Conservation (phyloP, 371 early-diverging fungal genomes). For the Haplosporangium sp. region DNA sequence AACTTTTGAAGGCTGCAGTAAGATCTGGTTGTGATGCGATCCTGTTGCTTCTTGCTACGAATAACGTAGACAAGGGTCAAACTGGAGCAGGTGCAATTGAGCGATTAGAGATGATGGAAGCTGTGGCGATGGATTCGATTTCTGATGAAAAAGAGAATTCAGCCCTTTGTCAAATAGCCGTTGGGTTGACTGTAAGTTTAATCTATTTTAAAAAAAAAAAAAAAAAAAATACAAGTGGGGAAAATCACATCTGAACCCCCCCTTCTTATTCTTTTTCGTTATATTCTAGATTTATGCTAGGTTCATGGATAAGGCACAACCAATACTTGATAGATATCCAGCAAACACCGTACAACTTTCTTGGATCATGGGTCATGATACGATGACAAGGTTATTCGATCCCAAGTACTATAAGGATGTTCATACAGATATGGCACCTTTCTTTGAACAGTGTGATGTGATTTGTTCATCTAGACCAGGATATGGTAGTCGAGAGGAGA, state of each 20-base stretch:
- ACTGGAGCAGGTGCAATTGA: slow-evolving; percentile 62
- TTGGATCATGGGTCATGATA: slow-evolving; percentile 76
- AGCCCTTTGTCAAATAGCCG: slow-evolving; percentile 52
- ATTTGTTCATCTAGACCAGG: slow-evolving; percentile 67
- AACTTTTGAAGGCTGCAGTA: slow-evolving; percentile 54
- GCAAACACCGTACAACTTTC: slow-evolving; percentile 54
- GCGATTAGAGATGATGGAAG: slow-evolving; percentile 68
- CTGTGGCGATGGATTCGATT: slow-evolving; percentile 54
- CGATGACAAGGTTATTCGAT: slow-evolving; percentile 68
- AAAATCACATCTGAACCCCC: neutral
- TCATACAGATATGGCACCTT: slow-evolving; percentile 59
- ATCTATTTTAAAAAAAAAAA: neutral
- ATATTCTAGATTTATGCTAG: slow-evolving; percentile 58
- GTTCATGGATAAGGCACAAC: slow-evolving; percentile 71
- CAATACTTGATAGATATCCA: slow-evolving; percentile 37
- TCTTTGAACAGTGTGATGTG: slow-evolving; percentile 60
- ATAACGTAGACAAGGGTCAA: slow-evolving; percentile 70
- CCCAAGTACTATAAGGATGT: slow-evolving; percentile 67
- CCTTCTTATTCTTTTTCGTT: neutral
- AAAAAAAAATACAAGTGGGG: neutral
- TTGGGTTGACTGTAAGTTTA: slow-evolving; percentile 61
- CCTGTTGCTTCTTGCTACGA: slow-evolving; percentile 65
- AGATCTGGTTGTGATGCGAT: slow-evolving; percentile 59
- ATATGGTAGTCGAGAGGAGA: slow-evolving; percentile 44
- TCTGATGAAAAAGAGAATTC: slow-evolving; percentile 25